Evolutionary conservation across 2,329 filamentous ascomycete genomes (phyloP).

Genomic region (Hymenoscyphus occultus): DNA sequence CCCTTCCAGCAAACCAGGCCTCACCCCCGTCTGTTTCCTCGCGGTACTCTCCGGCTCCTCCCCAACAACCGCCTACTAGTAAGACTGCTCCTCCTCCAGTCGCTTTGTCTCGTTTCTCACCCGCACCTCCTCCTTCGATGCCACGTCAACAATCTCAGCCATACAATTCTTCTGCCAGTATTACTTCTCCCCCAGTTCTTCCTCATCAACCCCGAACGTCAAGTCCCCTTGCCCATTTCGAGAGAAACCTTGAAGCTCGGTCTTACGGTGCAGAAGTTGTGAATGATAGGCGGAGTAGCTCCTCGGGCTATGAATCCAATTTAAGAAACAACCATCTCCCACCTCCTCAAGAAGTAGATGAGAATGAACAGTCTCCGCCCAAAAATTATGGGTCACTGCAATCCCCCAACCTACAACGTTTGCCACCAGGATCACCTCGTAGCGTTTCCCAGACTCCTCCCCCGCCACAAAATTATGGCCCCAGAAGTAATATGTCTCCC

Average conservation of each 20-base stretch:
- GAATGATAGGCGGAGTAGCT: constrained; percentile 50
- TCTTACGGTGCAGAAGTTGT: constrained; percentile 37
- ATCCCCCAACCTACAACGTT: constrained; percentile 22
- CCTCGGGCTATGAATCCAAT: constrained; percentile 52
- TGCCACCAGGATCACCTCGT: constrained; percentile 35
- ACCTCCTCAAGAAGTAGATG: constrained; percentile 60
- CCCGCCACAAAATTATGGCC: constrained; percentile 40
- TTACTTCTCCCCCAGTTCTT: constrained; percentile 45
- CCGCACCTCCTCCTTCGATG: constrained; percentile 39
- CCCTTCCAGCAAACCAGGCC: constrained; percentile 26
- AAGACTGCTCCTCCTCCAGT: constrained; percentile 41
- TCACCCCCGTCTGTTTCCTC: constrained; percentile 38
- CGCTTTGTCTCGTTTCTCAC: constrained; percentile 34
- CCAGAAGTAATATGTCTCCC: constrained; percentile 50
- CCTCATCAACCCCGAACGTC: constrained; percentile 63
- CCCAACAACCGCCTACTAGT: constrained; percentile 37
- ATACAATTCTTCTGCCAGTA: constrained; percentile 32
- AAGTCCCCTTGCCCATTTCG: constrained; percentile 63
- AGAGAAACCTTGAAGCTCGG: constrained; percentile 40
- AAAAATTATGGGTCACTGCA: constrained; percentile 27
- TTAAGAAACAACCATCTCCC: constrained; percentile 52
- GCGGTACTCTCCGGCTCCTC: constrained; percentile 60
- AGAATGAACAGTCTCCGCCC: constrained; percentile 45
- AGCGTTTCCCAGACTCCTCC: constrained; percentile 49
- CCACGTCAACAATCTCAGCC: constrained; percentile 22